Conservation (phyloP, 2,329 filamentous ascomycete species). For the Stromatinia cepivora region DNA sequence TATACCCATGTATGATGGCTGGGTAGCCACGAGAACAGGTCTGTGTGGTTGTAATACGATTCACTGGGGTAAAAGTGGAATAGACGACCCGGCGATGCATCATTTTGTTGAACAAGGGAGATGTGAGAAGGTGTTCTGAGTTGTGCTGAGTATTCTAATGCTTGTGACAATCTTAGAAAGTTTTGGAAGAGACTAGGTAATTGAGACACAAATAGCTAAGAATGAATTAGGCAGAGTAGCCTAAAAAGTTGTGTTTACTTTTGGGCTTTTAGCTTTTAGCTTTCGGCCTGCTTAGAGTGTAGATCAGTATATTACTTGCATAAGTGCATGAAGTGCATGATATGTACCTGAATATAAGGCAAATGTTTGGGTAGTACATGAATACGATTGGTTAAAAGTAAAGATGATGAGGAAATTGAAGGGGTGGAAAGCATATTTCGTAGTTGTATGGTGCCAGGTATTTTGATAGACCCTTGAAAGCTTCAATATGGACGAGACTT, state of each 20-base stretch:
- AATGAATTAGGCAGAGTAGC: slow-evolving; percentile 1
- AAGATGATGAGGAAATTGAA: neutral
- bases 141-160: no score
- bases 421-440: neutral
- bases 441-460: neutral
- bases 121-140: no score
- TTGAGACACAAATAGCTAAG: slow-evolving; percentile 5
- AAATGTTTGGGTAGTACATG: neutral
- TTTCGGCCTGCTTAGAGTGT: neutral
- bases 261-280: neutral
- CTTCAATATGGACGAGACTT: neutral
- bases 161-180: slow-evolving; percentile 1
- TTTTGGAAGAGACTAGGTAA: neutral
- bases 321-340: neutral
- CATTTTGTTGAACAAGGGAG: neutral
- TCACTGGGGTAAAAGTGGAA: slow-evolving; percentile 18
- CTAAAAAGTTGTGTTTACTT: neutral
- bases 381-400: neutral
- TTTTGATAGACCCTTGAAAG: neutral
- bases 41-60: slow-evolving; percentile 14
- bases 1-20: neutral
- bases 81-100: slow-evolving; percentile 17
- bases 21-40: neutral
- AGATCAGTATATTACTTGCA: neutral
- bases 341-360: neutral